Conservation (phyloP, 208 protist genomes). For the Trypanosoma mega region DNA sequence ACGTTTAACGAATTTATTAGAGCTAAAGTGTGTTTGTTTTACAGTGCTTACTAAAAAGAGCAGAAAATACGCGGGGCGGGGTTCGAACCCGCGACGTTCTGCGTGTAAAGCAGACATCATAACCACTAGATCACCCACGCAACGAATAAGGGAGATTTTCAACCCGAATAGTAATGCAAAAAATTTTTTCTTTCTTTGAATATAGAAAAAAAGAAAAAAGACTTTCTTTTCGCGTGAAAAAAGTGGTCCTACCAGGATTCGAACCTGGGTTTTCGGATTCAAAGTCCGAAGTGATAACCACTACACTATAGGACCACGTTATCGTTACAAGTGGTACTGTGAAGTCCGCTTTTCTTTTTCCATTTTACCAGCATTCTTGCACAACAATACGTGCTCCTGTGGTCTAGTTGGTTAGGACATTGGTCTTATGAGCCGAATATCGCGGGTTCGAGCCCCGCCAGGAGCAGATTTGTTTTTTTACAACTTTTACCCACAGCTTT, state of each 20-base stretch:
- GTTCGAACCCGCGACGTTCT: slow-evolving; percentile 72
- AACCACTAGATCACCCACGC: slow-evolving; percentile 68
- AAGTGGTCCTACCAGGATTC: slow-evolving; percentile 73
- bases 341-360: neutral
- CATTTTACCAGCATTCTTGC: neutral
- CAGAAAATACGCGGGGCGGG: slow-evolving; percentile 47
- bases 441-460: slow-evolving; percentile 51
- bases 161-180: too few species aligned
- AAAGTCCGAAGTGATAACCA: slow-evolving; percentile 85
- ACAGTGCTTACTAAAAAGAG: too few species aligned
- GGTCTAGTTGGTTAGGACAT: slow-evolving; percentile 58
- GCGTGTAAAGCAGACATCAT: slow-evolving; percentile 68
- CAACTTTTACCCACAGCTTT: neutral
- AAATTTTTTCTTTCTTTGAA: too few species aligned
- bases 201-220: too few species aligned
- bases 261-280: slow-evolving; percentile 84
- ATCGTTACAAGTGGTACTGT: neutral
- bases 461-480: slow-evolving; percentile 32
- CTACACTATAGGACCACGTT: slow-evolving; percentile 73
- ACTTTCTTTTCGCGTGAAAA: slow-evolving; percentile 23
- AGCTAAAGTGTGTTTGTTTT: too few species aligned
- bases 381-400: slow-evolving; percentile 25
- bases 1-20: neutral
- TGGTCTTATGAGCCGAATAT: slow-evolving; percentile 61
- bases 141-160: neutral